Evolutionary conservation across 1,284 basidiomycete species (phyloP), one percentile per base, ranked within the genome.

Genomic region (Agroathelia rolfsii): DNA sequence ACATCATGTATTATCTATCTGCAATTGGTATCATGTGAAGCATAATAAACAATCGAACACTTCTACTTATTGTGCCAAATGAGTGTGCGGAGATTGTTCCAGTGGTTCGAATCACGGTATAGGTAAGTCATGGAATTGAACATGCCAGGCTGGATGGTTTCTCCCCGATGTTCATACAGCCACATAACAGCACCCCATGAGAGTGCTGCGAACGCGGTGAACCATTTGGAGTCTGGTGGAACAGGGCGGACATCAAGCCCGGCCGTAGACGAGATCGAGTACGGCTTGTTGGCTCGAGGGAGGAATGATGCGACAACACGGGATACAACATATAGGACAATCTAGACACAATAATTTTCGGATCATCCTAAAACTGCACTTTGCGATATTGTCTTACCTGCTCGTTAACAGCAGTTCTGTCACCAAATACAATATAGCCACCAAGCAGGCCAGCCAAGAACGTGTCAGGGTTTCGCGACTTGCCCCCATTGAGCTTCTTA

Each of bases 181-280:
- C 85, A 98, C 94, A 98, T 97, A 29, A 95, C 90, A n/a, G 79
- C 68, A 23, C 89, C 94, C 94, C 94, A 98, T 22, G 82, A 76
- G 19, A 96, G 44, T 0, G 93, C 87, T 3, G 94, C 88, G 47
- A 96, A 92, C 20, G 85, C 52, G 2, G 86, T 77, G 59, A 96
- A 97, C 49, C 87, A 78, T 16, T 70, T 65, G 24, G 81, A 65
- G 48, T 92, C 73, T 3, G 89, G 87, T 3, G 89, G 87, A 27
- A 87, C 55, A 3, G 88, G 83, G 47, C 72, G 75, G 18, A 68
- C 68, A 10, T 55, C 48, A 6, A 66, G 59, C 17, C 59, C 52
- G 23, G 62, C 54, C 10, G 59, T 44, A 19, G 59, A 45, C 22
- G 47, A 38, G 35, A 53, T 51, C 29, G 59, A 53, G 56, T 77